Evolutionary conservation across 2,329 filamentous ascomycete genomes (phyloP), one percentile per base, ranked within the genome.

Genomic region (Xylaria sp.): DNA sequence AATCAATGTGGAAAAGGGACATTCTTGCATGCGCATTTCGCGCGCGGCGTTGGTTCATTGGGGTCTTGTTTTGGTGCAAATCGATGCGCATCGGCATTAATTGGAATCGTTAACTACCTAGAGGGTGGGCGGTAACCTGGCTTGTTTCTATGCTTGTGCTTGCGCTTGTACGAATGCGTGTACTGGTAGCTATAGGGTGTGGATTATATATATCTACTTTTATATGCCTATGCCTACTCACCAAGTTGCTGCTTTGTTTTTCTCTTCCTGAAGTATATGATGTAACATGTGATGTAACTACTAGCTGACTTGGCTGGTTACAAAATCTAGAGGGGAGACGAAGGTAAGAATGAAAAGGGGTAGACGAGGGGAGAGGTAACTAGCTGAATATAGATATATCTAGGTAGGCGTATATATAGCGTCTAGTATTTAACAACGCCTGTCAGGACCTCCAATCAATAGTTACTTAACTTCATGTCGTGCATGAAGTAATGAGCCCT

Each of bases 41-140:
- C 47, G 55, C 54, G 39, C 3, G 57, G 61, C 50, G 51, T 65
- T 65, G 34, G 65, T 34, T 39, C 47, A 12, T 55, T 34, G 59
- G 30, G 65, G 4, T 14, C 21, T 65, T 56, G 34, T 27, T 27
- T 27, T 47, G 47, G 32, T 45, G n/a, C 53, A 11, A 11, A 9
- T 30, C 12, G 14, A 21, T 32, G 21, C 17, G 4, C 2, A 9
- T 54, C 24, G 24, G 11, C 36, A n/a, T 54, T 21, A 2, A 11
- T 39, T 30, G 39, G 51, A 19, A 12, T 55, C 30, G 32, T 36
- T 55, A 11, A 55, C 24, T 51, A 27, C 24, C 24, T 27, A 30
- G 48, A 51, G 4, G 54, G 12, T 27, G 54, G 11, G 9, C 34
- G 54, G 6, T 62, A 24, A 36, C 34, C 34, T 36, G 34, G 34